Percentiles rank a stretch among this genome's conserved stretches.
phyloP scores from a whole-genome alignment of 345 rosid species.

The Bruguiera gymnorhiza region DNA sequence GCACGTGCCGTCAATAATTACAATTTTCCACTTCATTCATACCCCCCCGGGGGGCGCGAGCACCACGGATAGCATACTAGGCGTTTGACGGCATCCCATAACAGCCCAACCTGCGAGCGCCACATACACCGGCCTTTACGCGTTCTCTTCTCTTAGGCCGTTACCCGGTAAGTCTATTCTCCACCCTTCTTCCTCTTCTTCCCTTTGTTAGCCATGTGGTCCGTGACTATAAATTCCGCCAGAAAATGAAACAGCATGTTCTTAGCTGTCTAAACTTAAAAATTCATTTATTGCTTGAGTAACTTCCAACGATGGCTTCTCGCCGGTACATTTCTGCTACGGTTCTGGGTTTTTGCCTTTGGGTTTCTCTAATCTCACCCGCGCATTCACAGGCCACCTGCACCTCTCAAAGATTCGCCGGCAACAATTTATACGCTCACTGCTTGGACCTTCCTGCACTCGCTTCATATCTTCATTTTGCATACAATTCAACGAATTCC shows the following conservation, averaged over 20 bases:
- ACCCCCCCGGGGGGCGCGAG: too few species aligned
- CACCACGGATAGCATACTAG: background rate
- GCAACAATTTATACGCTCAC: constrained; percentile 16
- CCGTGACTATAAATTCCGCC: background rate
- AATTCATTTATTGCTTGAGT: too few species aligned
- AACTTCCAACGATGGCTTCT: constrained; percentile 7
- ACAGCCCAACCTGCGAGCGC: too few species aligned
- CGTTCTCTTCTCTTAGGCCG: background rate
- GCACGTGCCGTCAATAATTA: background rate
- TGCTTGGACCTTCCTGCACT: constrained; percentile 32
- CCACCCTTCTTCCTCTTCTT: too few species aligned
- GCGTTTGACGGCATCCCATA: too few species aligned
- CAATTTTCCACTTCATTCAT: background rate
- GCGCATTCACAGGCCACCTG: constrained; percentile 11
- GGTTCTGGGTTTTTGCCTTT: background rate
- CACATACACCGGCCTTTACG: too few species aligned
- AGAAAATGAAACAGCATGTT: background rate
- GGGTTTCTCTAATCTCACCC: constrained; percentile 7
- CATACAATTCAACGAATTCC: constrained; percentile 19
- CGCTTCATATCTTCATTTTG: constrained; percentile 20
- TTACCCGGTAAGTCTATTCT: background rate
- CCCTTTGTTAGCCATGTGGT: background rate
- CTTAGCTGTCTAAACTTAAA: too few species aligned
- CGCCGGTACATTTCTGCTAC: background rate
- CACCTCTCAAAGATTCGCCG: constrained; percentile 6